Evolutionary conservation across 2,329 filamentous ascomycete species (phyloP).

Genomic region (Fusarium sp.): DNA sequence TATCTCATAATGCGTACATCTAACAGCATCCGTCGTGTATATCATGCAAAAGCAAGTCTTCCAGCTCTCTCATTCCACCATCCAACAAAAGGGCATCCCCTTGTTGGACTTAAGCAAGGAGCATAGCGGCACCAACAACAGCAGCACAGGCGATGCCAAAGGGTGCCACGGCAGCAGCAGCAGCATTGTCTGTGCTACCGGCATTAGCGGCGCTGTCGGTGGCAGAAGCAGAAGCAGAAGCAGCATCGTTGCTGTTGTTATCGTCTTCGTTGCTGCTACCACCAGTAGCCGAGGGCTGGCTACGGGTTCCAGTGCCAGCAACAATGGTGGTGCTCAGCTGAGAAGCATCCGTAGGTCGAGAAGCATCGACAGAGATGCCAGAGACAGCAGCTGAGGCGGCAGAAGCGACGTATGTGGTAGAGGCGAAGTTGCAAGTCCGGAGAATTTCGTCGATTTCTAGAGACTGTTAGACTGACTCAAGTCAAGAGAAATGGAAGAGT

Average conservation of each 20-base stretch:
- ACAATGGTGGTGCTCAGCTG: slow-evolving; percentile 53
- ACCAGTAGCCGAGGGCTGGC: slow-evolving; percentile 15
- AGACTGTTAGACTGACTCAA: background rate
- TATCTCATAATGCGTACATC: slow-evolving; percentile 23
- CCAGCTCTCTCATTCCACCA: background rate
- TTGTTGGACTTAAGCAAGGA: slow-evolving; percentile 31
- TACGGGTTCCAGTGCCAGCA: slow-evolving; percentile 25
- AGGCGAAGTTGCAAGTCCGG: slow-evolving; percentile 51
- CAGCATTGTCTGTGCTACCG: slow-evolving; percentile 32
- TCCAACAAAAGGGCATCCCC: background rate
- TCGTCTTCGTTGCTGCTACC: slow-evolving; percentile 6
- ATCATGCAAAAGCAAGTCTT: background rate
- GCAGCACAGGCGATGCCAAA: slow-evolving; percentile 31
- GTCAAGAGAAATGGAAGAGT: background rate
- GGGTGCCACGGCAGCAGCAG: slow-evolving; percentile 26
- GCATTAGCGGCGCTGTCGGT: slow-evolving; percentile 23
- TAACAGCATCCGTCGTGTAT: background rate
- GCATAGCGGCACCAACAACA: slow-evolving; percentile 34
- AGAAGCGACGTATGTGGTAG: slow-evolving; percentile 46
- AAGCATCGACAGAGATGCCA: slow-evolving; percentile 49
- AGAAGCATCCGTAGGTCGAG: slow-evolving; percentile 46
- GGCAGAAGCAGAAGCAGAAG: slow-evolving; percentile 6
- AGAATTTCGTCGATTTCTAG: slow-evolving; percentile 52
- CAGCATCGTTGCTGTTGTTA: slow-evolving; percentile 4
- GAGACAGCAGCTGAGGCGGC: slow-evolving; percentile 43